Evolutionary conservation across 192 early-diverging fungal genomes (phyloP).

Genomic region (Backusella tuberculispora): DNA sequence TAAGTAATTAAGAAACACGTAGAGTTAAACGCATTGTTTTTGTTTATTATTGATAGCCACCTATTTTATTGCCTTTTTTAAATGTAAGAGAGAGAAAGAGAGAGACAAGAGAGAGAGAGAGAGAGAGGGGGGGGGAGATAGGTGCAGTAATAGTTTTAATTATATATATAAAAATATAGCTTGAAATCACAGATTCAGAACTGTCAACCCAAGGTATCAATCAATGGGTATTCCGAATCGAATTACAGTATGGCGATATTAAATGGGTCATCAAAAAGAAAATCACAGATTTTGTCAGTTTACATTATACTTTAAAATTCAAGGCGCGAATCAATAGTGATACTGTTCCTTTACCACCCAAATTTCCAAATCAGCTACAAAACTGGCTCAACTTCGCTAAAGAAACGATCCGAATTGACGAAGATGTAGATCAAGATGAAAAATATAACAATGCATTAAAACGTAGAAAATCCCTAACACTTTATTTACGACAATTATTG

Average conservation of each 20-base stretch:
- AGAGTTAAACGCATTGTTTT: not conserved
- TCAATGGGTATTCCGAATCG: constrained; percentile 44
- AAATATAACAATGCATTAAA: constrained; percentile 50
- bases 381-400: constrained; percentile 30
- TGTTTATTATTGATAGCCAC: constrained; percentile 8
- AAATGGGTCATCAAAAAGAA: constrained; percentile 76
- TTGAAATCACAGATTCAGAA: constrained; percentile 39
- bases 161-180: not conserved
- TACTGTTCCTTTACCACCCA: constrained; percentile 39
- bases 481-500: constrained; percentile 62
- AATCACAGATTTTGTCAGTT: constrained; percentile 66
- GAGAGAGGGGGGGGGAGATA: not conserved
- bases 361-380: constrained; percentile 37
- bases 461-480: constrained; percentile 60
- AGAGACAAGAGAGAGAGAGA: not conserved
- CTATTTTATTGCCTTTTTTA: constrained; percentile 28
- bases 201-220: constrained; percentile 29
- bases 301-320: constrained; percentile 64
- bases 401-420: constrained; percentile 14
- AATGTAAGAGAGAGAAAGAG: not conserved
- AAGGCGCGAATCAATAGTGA: constrained; percentile 32
- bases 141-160: not conserved
- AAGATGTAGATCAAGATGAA: constrained; percentile 35
- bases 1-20: not conserved
- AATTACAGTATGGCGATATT: constrained; percentile 69